These are phyloP conservation scores for Tricholoma flavovirens DNA, from an alignment of 768 basidiomycete species.

Conservation along the genomic window DNA sequence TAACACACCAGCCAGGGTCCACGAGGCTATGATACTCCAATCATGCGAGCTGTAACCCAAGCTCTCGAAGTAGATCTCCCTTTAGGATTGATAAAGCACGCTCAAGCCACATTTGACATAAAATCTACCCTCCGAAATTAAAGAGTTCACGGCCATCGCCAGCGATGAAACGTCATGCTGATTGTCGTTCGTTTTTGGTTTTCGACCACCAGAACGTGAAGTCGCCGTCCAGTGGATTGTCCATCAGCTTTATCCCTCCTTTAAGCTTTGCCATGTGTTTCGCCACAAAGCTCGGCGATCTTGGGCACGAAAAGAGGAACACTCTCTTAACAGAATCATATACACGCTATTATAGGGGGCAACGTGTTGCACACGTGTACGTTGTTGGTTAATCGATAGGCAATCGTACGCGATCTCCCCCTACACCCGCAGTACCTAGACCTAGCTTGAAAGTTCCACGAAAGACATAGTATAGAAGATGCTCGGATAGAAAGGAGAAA, in stretches of 20 bases:
- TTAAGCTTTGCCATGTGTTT: constrained; percentile 8
- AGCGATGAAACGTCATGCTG: background rate
- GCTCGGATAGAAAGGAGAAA: background rate
- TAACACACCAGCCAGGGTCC: constrained; percentile 3
- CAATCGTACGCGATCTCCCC: constrained; percentile 6
- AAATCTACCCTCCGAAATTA: background rate
- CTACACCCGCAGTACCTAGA: constrained; percentile 1
- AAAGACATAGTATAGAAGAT: constrained; percentile 1
- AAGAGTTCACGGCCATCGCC: constrained; percentile 1
- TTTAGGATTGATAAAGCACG: background rate
- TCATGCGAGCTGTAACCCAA: background rate
- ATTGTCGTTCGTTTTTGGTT: constrained; percentile 1
- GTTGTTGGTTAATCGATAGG: constrained; percentile 21
- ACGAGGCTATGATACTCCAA: constrained; percentile 8
- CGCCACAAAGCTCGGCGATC: constrained; percentile 1
- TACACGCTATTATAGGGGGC: constrained; percentile 2
- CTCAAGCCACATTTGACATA: background rate
- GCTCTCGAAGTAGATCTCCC: background rate
- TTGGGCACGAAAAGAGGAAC: background rate
- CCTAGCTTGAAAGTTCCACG: background rate
- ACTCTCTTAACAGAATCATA: background rate
- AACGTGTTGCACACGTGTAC: constrained; percentile 25
- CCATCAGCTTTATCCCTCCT: constrained; percentile 9
- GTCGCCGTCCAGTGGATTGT: constrained; percentile 1
- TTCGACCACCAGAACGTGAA: constrained; percentile 12